Percentiles rank a stretch among this genome's conserved stretches.
Evolutionary conservation across 2,329 filamentous ascomycete species (phyloP).

Genomic region (Cercospora beticola): DNA sequence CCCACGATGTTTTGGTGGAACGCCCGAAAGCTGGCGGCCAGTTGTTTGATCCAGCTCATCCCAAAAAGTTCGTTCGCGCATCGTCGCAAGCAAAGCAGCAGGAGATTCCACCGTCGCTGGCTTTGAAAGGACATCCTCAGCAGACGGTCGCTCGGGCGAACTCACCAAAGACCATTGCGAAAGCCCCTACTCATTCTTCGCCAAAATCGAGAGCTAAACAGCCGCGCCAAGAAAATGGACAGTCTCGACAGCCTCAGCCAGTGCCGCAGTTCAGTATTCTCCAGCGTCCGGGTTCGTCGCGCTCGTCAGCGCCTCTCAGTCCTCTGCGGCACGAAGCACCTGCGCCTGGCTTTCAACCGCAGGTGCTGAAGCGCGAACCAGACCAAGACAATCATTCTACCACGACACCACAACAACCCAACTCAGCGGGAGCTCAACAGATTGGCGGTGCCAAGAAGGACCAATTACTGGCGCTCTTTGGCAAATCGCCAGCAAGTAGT

Average conservation of each 20-base stretch:
- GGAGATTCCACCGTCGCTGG: neutral
- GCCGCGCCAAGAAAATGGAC: conserved; percentile 8
- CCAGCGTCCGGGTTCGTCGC: conserved; percentile 31
- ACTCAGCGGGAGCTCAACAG: neutral
- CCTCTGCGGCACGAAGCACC: conserved; percentile 29
- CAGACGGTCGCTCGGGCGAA: neutral
- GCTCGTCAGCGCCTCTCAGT: conserved; percentile 24
- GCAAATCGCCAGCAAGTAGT: conserved; percentile 18
- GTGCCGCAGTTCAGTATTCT: conserved; percentile 34
- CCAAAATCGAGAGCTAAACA: conserved; percentile 16
- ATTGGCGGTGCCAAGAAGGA: conserved; percentile 29
- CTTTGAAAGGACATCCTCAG: neutral
- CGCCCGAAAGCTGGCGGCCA: conserved; percentile 26
- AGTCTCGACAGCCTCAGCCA: conserved; percentile 20
- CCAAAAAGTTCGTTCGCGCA: conserved; percentile 18
- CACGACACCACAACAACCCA: conserved; percentile 9
- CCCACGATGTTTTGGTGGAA: conserved; percentile 14
- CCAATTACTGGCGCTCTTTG: conserved; percentile 34
- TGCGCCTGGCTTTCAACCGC: conserved; percentile 30
- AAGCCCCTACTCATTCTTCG: conserved; percentile 14
- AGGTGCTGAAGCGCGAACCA: conserved; percentile 33
- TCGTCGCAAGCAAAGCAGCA: conserved; percentile 17
- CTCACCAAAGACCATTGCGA: conserved; percentile 8
- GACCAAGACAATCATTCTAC: conserved; percentile 17
- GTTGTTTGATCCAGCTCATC: conserved; percentile 28